These are phyloP conservation scores for Pezicula rhizophila DNA, from an alignment of 2,329 filamentous ascomycete genomes.

Conservation along the genomic window DNA sequence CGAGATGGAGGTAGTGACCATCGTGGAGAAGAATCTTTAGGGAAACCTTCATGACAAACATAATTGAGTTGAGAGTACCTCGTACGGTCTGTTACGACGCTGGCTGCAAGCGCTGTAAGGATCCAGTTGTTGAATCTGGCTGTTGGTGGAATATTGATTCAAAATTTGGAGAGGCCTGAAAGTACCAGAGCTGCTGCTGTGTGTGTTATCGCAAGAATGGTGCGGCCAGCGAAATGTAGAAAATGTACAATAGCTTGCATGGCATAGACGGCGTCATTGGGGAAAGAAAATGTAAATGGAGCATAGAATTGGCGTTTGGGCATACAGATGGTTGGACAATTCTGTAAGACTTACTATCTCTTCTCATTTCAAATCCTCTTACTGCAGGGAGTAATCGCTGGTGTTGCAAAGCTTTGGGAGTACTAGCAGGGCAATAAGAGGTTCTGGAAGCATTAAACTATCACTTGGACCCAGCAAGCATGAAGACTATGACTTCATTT, in stretches of 20 bases:
- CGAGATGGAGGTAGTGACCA: constrained; percentile 35
- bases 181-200: no score
- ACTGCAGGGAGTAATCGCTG: no score
- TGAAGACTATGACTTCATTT: no score
- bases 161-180: no score
- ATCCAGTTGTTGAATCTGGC: no score
- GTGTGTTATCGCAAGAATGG: background rate
- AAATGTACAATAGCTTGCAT: background rate
- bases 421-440: no score
- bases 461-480: no score
- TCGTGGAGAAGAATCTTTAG: constrained; percentile 3
- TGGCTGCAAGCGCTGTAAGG: no score
- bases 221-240: constrained; percentile 1
- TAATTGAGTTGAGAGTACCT: background rate
- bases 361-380: background rate
- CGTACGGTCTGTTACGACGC: no score
- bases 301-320: background rate
- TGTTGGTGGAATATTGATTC: no score
- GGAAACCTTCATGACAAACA: constrained; percentile 1
- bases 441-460: no score
- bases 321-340: background rate
- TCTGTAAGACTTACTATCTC: constrained; percentile 1
- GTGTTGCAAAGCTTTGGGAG: no score
- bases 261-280: background rate
- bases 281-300: background rate